These are phyloP conservation scores for Leccinum subgranulosum DNA, from an alignment of 768 basidiomycete genomes.

Conservation along the genomic window DNA sequence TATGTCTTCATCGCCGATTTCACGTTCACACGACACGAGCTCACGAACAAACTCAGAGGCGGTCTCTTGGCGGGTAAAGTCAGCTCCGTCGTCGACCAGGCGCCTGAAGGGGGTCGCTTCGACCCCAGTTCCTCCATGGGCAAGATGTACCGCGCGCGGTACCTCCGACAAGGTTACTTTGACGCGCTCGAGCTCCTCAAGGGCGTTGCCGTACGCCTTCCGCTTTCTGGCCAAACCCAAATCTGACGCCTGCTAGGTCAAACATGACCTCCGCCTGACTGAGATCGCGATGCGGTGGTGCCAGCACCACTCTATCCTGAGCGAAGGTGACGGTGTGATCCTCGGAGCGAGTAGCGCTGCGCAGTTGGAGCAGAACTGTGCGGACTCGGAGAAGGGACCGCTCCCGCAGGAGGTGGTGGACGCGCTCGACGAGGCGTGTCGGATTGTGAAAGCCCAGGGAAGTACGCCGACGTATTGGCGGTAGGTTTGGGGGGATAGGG, in stretches of 20 bases:
- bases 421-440: constrained; percentile 49
- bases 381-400: constrained; percentile 49
- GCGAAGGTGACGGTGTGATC: constrained; percentile 43
- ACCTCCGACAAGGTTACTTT: constrained; percentile 42
- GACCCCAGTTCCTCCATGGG: constrained; percentile 37
- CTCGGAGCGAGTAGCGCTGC: constrained; percentile 45
- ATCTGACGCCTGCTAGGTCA: constrained; percentile 18
- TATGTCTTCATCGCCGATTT: constrained; percentile 15
- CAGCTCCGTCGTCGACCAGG: constrained; percentile 28
- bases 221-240: not conserved
- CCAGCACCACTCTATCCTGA: constrained; percentile 52
- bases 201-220: constrained; percentile 35
- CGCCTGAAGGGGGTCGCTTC: constrained; percentile 41
- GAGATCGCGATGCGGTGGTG: constrained; percentile 63
- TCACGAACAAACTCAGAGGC: not conserved
- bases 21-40: not conserved
- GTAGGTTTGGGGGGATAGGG: not conserved
- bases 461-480: constrained; percentile 39
- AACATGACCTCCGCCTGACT: constrained; percentile 44
- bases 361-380: constrained; percentile 44
- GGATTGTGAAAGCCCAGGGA: constrained; percentile 34
- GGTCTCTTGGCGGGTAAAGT: constrained; percentile 45
- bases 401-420: constrained; percentile 50
- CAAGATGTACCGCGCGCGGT: constrained; percentile 44
- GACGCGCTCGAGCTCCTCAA: constrained; percentile 42